Evolutionary conservation across 352 stramenopile species (phyloP).

Genomic region (Pythium aristosporum): DNA sequence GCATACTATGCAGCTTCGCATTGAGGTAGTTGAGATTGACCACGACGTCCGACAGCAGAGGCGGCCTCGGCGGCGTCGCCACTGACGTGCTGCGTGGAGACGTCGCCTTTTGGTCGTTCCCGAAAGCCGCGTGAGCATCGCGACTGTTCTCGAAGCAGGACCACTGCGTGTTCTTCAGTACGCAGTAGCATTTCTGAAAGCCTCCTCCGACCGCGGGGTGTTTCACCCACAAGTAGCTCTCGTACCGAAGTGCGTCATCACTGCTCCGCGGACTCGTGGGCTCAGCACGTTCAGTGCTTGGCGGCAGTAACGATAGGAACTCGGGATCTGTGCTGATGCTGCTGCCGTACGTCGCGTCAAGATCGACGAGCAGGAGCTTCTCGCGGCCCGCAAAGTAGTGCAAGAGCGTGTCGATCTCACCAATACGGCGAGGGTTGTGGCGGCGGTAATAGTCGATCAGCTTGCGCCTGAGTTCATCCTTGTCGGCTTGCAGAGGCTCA

Average conservation of each 20-base stretch:
- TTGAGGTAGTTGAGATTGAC: slow-evolving; percentile 26
- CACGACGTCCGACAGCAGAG: slow-evolving; percentile 18
- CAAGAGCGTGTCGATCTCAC: slow-evolving; percentile 73
- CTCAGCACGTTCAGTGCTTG: neutral
- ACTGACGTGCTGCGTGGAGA: neutral
- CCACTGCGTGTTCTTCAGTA: slow-evolving; percentile 20
- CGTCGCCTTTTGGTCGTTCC: neutral
- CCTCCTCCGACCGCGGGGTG: slow-evolving; percentile 15
- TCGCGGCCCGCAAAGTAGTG: slow-evolving; percentile 61
- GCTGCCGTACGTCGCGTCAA: slow-evolving; percentile 67
- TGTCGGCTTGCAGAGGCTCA: neutral
- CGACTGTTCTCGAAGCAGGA: slow-evolving; percentile 27
- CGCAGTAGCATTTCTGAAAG: slow-evolving; percentile 30
- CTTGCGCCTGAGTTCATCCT: slow-evolving; percentile 31
- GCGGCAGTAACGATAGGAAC: slow-evolving; percentile 26
- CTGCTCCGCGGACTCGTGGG: neutral
- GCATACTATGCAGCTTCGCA: slow-evolving; percentile 30
- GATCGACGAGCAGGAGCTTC: slow-evolving; percentile 47
- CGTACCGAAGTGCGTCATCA: slow-evolving; percentile 8
- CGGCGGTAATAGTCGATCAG: slow-evolving; percentile 90
- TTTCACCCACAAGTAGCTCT: slow-evolving; percentile 32
- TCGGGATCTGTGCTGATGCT: slow-evolving; percentile 33
- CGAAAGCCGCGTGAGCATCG: slow-evolving; percentile 19
- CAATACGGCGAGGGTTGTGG: slow-evolving; percentile 87
- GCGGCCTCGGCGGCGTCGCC: neutral